Evolutionary conservation across 768 basidiomycete genomes (phyloP).

Genomic region (Russula brevipes): DNA sequence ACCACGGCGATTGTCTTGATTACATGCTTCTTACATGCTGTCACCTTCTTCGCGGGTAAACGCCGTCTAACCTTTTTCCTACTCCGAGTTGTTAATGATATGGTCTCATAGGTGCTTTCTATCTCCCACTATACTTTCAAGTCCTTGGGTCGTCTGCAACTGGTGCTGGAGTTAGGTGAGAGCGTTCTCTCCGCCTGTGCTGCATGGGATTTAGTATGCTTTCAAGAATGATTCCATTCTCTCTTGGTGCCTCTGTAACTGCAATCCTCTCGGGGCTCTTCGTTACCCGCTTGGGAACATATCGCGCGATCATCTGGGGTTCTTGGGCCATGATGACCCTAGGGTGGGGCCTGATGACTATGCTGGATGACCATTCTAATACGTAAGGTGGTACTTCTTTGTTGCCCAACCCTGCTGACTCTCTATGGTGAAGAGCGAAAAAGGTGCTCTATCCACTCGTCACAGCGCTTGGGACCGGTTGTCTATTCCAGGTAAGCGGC

Average conservation of each 20-base stretch:
- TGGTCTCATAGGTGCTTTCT: conserved; percentile 44
- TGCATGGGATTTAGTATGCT: neutral
- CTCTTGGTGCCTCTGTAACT: conserved; percentile 50
- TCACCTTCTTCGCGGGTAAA: conserved; percentile 54
- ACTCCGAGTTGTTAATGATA: neutral
- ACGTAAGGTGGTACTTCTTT: conserved; percentile 31
- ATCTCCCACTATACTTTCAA: conserved; percentile 76
- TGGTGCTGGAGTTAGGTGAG: conserved; percentile 57
- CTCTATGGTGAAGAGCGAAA: conserved; percentile 41
- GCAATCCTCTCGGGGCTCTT: conserved; percentile 55
- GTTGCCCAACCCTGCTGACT: neutral
- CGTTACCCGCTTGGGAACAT: conserved; percentile 52
- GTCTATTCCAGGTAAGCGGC: conserved; percentile 50
- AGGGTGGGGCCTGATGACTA: conserved; percentile 70
- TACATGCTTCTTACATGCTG: conserved; percentile 55
- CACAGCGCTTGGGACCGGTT: conserved; percentile 60
- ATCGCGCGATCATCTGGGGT: conserved; percentile 59
- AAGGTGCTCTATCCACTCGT: conserved; percentile 63
- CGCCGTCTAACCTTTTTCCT: neutral
- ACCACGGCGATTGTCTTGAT: conserved; percentile 62
- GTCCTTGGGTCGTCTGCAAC: conserved; percentile 73
- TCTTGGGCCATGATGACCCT: conserved; percentile 52
- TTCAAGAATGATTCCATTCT: conserved; percentile 67
- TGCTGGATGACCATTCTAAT: conserved; percentile 53
- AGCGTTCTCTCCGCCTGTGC: neutral